Base-by-base conservation (phyloP, 805 yeast species). In the Starmerella apis region DNA sequence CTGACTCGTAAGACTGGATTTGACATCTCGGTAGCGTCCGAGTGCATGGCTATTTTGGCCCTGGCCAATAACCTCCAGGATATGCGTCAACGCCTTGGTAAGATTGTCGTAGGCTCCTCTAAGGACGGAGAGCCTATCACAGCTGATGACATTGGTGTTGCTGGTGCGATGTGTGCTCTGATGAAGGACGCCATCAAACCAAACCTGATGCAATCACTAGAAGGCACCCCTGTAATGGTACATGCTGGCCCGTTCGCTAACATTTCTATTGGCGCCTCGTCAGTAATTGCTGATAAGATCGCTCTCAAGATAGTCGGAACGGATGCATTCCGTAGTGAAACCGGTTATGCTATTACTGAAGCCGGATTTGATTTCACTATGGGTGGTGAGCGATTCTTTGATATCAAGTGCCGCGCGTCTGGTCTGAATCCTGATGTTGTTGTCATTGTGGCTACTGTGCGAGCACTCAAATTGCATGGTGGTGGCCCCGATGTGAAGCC, bases 211-310 rank as follows among this genome's bases (percentile, higher is more conserved):
- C 97, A 90, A 71, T 84, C 96, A 49, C 76, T 90, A 56, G 96
- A 90, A 69, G 97, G 97, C 53, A 87, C 96, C 4, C 97, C 97
- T 10, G 97, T 90, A 19, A 80, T 90, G 63, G 95, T 90, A n/a
- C 97, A 90, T 65, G 96, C 97, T 31, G 97, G 97, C 58, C 97
- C 97, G 30, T 90, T 90, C 66, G 97, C 97, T 56, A 90, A 90
- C 70, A 90, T 90, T 57, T 86, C 96, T 31, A 90, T 90, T 64
- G 97, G 97, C 61, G 96, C 96, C 10, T 83, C 90, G 28, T 90
- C 96, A 13, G 92, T 90, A 20, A 71, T 90, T 53, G 96, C 97
- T 48, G 97, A 90, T 67, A 81, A 80, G 67, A 78, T 90, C 69
- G 97, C 95, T 5, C 75, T 90, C 65, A 87, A 90, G 68, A 76